Evolutionary conservation across 2,329 filamentous ascomycete species (phyloP).

Genomic region (Dendryphion nanum): DNA sequence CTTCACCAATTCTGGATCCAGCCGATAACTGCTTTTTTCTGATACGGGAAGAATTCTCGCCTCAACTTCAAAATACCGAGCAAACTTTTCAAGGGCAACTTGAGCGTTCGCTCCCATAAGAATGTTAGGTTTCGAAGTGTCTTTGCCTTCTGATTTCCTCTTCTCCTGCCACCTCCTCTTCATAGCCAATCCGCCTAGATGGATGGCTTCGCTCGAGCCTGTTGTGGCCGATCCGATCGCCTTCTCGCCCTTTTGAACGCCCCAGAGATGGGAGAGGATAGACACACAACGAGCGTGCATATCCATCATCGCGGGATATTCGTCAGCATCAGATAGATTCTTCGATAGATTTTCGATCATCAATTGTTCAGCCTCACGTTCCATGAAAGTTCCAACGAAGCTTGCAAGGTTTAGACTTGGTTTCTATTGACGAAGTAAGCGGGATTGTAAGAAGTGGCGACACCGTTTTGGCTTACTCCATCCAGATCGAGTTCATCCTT

Average conservation of each 20-base stretch:
- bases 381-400: slow-evolving; percentile 73
- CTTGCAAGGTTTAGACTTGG: slow-evolving; percentile 67
- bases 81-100: slow-evolving; percentile 71
- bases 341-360: slow-evolving; percentile 69
- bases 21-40: slow-evolving; percentile 58
- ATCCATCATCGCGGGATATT: slow-evolving; percentile 43
- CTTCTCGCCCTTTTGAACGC: slow-evolving; percentile 59
- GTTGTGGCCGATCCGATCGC: slow-evolving; percentile 69
- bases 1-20: slow-evolving; percentile 64
- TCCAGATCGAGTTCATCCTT: slow-evolving; percentile 43
- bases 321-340: slow-evolving; percentile 67
- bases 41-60: slow-evolving; percentile 63
- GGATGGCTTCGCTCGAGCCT: slow-evolving; percentile 69
- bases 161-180: slow-evolving; percentile 72
- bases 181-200: slow-evolving; percentile 70
- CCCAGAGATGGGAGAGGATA: slow-evolving; percentile 68
- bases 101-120: slow-evolving; percentile 74
- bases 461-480: slow-evolving; percentile 17
- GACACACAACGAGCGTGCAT: slow-evolving; percentile 68
- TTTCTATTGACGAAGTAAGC: slow-evolving; percentile 49
- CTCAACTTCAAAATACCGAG: slow-evolving; percentile 72
- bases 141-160: slow-evolving; percentile 59
- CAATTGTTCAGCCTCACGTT: slow-evolving; percentile 62
- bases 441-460: background rate
- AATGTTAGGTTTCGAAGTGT: slow-evolving; percentile 66